Evolutionary conservation across 2,329 filamentous ascomycete species (phyloP).

Genomic region (Colletotrichum kahawae): DNA sequence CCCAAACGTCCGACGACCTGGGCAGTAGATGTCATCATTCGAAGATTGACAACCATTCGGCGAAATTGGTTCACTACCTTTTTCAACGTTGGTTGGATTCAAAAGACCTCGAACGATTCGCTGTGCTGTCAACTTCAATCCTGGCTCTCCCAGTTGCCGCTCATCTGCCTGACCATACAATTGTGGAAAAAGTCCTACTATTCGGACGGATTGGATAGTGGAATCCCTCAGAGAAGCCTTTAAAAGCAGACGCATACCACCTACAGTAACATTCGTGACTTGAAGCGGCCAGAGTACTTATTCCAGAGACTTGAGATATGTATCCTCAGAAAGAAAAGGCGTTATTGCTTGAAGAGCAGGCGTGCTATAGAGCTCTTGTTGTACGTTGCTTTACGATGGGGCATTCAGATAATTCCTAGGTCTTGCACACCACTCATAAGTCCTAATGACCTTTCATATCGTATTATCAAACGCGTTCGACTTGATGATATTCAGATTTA

Average conservation of each 20-base stretch:
- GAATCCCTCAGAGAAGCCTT: not conserved
- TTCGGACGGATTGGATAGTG: not conserved
- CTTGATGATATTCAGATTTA: not conserved
- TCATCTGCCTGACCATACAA: not conserved
- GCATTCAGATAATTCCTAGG: no score
- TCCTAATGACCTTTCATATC: no score
- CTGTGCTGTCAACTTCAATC: not conserved
- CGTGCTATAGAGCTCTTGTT: not conserved
- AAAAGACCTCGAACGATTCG: not conserved
- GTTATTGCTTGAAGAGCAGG: not conserved
- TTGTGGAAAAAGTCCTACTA: not conserved
- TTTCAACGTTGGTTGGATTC: not conserved
- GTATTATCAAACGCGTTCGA: no score
- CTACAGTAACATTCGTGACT: not conserved
- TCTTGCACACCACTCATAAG: no score
- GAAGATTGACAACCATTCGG: not conserved
- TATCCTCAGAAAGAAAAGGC: not conserved
- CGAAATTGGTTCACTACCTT: not conserved
- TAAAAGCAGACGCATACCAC: not conserved
- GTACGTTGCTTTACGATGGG: no score
- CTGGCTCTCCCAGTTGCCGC: not conserved
- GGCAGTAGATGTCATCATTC: not conserved
- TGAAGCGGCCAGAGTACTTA: not conserved
- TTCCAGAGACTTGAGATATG: not conserved
- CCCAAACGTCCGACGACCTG: not conserved